Conservation (phyloP, 257 asterid genomes). For the Verbascum thapsus region DNA sequence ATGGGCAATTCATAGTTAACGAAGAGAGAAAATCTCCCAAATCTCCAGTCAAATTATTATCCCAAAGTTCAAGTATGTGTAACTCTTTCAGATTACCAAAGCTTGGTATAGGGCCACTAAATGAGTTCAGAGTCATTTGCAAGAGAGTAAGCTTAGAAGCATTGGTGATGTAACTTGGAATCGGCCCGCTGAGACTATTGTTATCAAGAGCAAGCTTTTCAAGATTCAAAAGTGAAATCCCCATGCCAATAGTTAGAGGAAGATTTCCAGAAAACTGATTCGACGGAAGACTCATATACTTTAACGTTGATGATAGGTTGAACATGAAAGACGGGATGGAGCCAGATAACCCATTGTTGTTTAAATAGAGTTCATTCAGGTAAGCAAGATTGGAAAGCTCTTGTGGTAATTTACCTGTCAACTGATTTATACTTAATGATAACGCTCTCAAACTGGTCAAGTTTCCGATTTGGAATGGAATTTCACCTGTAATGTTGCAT, state of each 20-base stretch:
- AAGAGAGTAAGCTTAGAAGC: constrained; percentile 34
- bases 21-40: constrained; percentile 40
- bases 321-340: neutral
- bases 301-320: no score
- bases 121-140: constrained; percentile 7
- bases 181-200: constrained; percentile 37
- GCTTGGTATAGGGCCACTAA: constrained; percentile 36
- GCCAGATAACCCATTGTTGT: neutral
- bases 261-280: neutral
- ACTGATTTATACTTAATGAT: neutral
- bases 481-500: neutral
- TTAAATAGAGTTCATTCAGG: neutral
- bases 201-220: no score
- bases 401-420: constrained; percentile 22
- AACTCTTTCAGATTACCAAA: constrained; percentile 35
- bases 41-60: constrained; percentile 41
- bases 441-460: constrained; percentile 2
- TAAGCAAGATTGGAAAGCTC: neutral
- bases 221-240: no score
- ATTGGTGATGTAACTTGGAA: constrained; percentile 40
- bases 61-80: constrained; percentile 16
- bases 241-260: no score
- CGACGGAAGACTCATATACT: no score
- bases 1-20: constrained; percentile 30
- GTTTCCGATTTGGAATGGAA: constrained; percentile 27